Evolutionary conservation across 2,329 filamentous ascomycete genomes (phyloP).

Genomic region (Trichoderma gracile): DNA sequence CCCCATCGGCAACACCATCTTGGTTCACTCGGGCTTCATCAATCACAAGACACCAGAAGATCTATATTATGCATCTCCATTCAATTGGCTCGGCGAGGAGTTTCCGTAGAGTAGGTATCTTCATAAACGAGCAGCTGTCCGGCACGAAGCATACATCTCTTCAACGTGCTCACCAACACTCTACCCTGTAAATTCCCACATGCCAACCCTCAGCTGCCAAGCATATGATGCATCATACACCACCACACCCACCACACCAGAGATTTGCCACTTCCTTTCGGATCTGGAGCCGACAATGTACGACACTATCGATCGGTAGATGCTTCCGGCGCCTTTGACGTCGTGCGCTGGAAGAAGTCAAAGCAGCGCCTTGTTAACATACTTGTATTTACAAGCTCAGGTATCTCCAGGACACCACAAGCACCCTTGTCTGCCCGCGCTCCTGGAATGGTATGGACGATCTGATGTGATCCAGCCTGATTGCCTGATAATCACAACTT

Average conservation of each 20-base stretch:
- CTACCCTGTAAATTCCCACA: conserved; percentile 6
- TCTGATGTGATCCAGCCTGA: too few relatives aligned
- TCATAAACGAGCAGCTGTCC: too few relatives aligned
- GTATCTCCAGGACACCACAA: not conserved
- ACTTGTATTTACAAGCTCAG: too few relatives aligned
- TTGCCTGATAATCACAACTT: too few relatives aligned
- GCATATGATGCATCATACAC: not conserved
- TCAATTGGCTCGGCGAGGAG: too few relatives aligned
- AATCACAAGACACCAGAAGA: too few relatives aligned
- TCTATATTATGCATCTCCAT: too few relatives aligned
- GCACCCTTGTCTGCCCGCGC: not conserved
- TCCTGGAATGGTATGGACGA: not conserved
- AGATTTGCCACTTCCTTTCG: conserved; percentile 10
- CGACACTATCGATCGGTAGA: conserved; percentile 1
- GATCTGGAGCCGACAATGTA: not conserved
- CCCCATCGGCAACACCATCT: too few relatives aligned
- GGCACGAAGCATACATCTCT: too few relatives aligned
- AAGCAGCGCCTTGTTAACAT: too few relatives aligned
- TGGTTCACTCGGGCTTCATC: too few relatives aligned
- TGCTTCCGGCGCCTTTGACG: not conserved
- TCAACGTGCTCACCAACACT: not conserved
- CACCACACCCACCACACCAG: not conserved
- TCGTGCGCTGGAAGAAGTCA: not conserved
- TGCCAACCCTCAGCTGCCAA: not conserved
- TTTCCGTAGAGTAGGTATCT: too few relatives aligned